Conservation (phyloP, 2,329 filamentous ascomycete species). For the Arthroderma sp. region DNA sequence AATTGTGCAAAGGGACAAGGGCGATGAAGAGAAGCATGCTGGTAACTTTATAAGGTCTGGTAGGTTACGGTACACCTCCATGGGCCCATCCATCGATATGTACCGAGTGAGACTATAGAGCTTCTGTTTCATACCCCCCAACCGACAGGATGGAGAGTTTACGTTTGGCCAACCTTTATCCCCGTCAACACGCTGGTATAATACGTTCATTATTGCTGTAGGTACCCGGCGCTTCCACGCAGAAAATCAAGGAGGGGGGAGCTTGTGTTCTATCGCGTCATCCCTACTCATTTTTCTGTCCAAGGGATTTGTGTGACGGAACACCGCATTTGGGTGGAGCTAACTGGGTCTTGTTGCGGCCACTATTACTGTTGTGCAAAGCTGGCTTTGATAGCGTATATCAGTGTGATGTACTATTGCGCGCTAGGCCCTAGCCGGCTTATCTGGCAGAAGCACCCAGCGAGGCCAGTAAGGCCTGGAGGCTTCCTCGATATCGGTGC, state of each 20-base stretch:
- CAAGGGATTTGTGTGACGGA: constrained; percentile 4
- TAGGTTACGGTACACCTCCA: too few relatives aligned
- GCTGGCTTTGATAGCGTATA: neutral
- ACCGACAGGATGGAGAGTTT: neutral
- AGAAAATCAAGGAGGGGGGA: neutral
- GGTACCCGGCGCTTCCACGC: constrained; percentile 5
- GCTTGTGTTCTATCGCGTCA: neutral
- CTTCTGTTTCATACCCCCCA: too few relatives aligned
- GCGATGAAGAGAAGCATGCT: too few relatives aligned
- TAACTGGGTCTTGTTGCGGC: neutral
- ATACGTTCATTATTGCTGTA: constrained; percentile 6
- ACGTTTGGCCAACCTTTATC: neutral
- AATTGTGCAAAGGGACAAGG: too few relatives aligned
- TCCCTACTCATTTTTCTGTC: neutral
- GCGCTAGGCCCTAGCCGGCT: too few relatives aligned
- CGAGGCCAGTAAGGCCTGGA: neutral
- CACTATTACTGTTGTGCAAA: neutral
- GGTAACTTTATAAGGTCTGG: too few relatives aligned
- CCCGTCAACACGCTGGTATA: constrained; percentile 4
- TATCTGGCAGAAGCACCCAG: neutral
- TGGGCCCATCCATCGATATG: too few relatives aligned
- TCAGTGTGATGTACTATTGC: neutral
- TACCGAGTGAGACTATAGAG: too few relatives aligned
- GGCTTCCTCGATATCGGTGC: neutral
- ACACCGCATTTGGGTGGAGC: constrained; percentile 1